A percentile compares a stretch with the other conserved stretches of the same genome.
phyloP scores from a whole-genome alignment of 768 basidiomycete genomes.

The Serendipita sp. region DNA sequence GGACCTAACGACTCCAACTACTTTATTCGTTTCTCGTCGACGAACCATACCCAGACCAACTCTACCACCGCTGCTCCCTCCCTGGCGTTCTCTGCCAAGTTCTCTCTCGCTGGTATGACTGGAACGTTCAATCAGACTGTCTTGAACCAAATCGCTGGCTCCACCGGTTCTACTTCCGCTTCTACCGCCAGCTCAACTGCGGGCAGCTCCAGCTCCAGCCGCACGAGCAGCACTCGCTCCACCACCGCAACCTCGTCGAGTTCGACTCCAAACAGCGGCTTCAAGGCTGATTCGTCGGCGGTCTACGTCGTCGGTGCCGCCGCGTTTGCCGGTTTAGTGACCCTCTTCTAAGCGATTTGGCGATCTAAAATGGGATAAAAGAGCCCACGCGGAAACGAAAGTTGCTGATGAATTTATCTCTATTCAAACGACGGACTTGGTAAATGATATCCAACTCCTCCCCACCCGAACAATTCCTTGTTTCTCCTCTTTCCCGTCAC shows the following conservation, averaged over 20 bases:
- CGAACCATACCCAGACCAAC: constrained; percentile 32
- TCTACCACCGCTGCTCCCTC: constrained; percentile 21
- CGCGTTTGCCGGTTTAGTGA: not conserved
- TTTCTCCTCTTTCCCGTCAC: too few species aligned
- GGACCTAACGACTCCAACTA: not conserved
- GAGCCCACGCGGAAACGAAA: too few species aligned
- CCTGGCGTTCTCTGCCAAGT: constrained; percentile 62
- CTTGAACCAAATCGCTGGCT: constrained; percentile 42
- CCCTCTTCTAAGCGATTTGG: not conserved
- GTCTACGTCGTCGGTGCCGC: not conserved
- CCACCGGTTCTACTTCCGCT: constrained; percentile 17
- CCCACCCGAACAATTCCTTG: too few species aligned
- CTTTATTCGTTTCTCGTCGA: constrained; percentile 65
- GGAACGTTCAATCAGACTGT: constrained; percentile 44
- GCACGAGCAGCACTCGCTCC: not conserved
- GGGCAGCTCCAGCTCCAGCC: constrained; percentile 9
- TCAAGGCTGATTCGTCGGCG: constrained; percentile 4
- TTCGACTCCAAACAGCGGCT: too few species aligned
- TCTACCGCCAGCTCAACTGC: constrained; percentile 11
- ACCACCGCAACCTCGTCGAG: not conserved
- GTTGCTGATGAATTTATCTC: too few species aligned
- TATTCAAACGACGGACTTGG: too few species aligned
- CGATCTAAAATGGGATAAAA: too few species aligned
- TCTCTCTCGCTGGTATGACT: constrained; percentile 56
- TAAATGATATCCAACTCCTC: too few species aligned